Conservation (phyloP, 164 flowering plant species). For the Vitis amurensis region DNA sequence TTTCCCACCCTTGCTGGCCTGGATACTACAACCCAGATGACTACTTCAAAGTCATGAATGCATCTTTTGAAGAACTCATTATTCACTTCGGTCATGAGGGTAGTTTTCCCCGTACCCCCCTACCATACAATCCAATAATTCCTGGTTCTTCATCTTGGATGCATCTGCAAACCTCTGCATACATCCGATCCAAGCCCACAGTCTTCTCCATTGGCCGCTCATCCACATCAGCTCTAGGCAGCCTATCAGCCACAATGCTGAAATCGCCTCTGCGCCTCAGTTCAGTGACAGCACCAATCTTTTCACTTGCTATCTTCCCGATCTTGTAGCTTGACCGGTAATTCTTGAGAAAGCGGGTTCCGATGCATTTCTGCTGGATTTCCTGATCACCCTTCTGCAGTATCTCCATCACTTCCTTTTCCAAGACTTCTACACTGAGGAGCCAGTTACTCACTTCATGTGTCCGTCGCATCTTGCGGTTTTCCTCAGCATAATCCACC, state of each 20-base stretch:
- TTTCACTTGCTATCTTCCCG: slow-evolving; percentile 11
- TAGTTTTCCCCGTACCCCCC: neutral
- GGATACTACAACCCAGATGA: too few relatives aligned
- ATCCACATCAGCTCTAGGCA: neutral
- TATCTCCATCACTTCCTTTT: slow-evolving; percentile 2
- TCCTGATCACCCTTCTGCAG: neutral
- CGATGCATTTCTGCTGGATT: neutral
- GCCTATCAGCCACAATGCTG: slow-evolving; percentile 1
- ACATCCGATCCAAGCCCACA: slow-evolving; percentile 5
- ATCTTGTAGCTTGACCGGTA: slow-evolving; percentile 16
- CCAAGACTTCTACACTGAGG: neutral
- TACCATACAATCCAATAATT: slow-evolving; percentile 19
- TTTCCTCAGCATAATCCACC: too few relatives aligned
- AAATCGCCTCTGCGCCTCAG: neutral
- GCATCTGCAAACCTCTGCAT: slow-evolving; percentile 4
- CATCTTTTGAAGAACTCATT: too few relatives aligned
- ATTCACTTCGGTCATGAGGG: too few relatives aligned
- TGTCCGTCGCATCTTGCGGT: neutral
- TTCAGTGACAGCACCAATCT: neutral
- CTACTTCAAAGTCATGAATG: too few relatives aligned
- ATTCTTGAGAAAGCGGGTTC: slow-evolving; percentile 10
- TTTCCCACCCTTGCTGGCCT: too few relatives aligned
- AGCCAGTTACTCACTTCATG: slow-evolving; percentile 18
- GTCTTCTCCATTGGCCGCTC: neutral
- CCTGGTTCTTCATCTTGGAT: neutral